Evolutionary conservation across 345 rosid species (phyloP).

Genomic region (Heritiera fomes): DNA sequence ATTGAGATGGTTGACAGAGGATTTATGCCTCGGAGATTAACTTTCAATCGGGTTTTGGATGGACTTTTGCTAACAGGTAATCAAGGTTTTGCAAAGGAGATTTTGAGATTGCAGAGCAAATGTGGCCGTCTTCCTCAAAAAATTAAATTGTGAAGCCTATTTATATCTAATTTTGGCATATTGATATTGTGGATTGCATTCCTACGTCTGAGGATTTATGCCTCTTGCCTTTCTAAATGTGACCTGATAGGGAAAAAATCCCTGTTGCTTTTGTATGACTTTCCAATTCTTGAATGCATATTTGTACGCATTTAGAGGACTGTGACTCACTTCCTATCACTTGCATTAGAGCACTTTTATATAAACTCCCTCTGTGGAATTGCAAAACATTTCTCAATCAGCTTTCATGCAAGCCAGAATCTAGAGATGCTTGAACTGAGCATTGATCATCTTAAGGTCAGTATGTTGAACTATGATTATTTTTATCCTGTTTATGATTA

Average conservation of each 20-base stretch:
- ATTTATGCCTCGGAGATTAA: conserved; percentile 72
- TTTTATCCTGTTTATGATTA: not conserved
- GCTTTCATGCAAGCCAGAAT: not conserved
- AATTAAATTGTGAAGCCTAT: conserved; percentile 48
- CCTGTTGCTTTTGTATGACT: not conserved
- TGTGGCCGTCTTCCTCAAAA: conserved; percentile 53
- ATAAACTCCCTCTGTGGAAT: not conserved
- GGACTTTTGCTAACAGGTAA: conserved; percentile 88
- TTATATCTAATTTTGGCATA: not conserved
- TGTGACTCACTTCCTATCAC: not conserved
- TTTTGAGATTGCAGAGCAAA: conserved; percentile 71
- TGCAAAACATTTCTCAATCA: not conserved
- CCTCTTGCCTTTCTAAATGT: not conserved
- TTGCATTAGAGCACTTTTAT: not conserved
- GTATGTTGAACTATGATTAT: not conserved
- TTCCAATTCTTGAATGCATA: not conserved
- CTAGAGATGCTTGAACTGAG: not conserved
- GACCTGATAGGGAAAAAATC: not conserved
- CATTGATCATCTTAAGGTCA: not conserved
- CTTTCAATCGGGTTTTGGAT: conserved; percentile 72
- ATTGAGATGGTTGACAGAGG: conserved; percentile 95
- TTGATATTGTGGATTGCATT: not conserved
- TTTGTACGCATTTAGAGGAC: not conserved
- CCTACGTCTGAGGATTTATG: not conserved
- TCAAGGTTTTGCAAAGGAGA: conserved; percentile 71